Percentiles rank a stretch among this genome's conserved stretches.
Evolutionary conservation across 2,329 filamentous ascomycete genomes (phyloP).

Genomic region (Apiospora phragmitis): DNA sequence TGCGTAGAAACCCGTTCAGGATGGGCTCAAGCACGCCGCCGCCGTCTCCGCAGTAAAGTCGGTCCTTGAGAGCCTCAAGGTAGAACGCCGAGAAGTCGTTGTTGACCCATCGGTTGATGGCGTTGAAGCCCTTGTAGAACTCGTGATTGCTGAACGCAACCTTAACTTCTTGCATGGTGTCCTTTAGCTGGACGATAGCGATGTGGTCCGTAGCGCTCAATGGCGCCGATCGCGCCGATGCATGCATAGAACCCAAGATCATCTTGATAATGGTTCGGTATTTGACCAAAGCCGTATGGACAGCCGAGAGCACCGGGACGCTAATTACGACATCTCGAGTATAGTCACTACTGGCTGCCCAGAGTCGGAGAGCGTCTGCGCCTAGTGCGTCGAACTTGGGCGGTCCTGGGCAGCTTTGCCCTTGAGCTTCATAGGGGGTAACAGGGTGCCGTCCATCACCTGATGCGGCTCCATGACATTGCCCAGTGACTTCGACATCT

Average conservation of each 20-base stretch:
- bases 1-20: slow-evolving; percentile 70
- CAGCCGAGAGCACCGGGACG: slow-evolving; percentile 71
- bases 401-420: slow-evolving; percentile 46
- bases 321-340: slow-evolving; percentile 85
- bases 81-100: slow-evolving; percentile 90
- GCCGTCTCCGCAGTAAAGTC: slow-evolving; percentile 80
- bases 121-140: slow-evolving; percentile 75
- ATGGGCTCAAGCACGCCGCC: slow-evolving; percentile 66
- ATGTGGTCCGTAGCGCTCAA: slow-evolving; percentile 69
- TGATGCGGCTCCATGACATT: slow-evolving; percentile 81
- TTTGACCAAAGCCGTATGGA: slow-evolving; percentile 78
- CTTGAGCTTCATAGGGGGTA: slow-evolving; percentile 68
- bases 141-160: slow-evolving; percentile 70
- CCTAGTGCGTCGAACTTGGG: slow-evolving; percentile 70
- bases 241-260: slow-evolving; percentile 73
- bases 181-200: slow-evolving; percentile 71
- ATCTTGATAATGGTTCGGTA: slow-evolving; percentile 90
- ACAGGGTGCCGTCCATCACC: slow-evolving; percentile 80
- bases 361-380: slow-evolving; percentile 83
- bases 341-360: slow-evolving; percentile 91
- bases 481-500: slow-evolving; percentile 97
- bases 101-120: slow-evolving; percentile 79
- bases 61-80: slow-evolving; percentile 88
- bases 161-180: slow-evolving; percentile 65
- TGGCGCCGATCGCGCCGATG: slow-evolving; percentile 49